Evolutionary conservation across 768 basidiomycete genomes (phyloP).

Genomic region (Suillus alpinus): DNA sequence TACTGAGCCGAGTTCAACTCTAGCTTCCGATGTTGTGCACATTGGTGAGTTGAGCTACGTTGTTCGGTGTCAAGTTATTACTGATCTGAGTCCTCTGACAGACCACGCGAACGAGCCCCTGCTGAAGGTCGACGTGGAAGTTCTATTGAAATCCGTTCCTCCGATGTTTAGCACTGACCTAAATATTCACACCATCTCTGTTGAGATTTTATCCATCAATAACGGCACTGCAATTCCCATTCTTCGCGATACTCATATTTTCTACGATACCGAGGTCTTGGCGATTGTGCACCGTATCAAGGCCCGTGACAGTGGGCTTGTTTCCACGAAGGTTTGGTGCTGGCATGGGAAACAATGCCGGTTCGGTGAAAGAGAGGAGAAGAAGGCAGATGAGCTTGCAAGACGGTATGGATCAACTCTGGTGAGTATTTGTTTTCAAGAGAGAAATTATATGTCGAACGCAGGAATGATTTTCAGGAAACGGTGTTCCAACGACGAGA

Average conservation of each 20-base stretch:
- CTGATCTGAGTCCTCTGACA: constrained; percentile 16
- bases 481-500: constrained; percentile 61
- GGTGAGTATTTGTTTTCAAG: constrained; percentile 37
- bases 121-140: constrained; percentile 47
- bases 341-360: constrained; percentile 64
- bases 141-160: constrained; percentile 37
- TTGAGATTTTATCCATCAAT: constrained; percentile 63
- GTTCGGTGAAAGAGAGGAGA: constrained; percentile 58
- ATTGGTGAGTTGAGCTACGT: constrained; percentile 28
- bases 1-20: background rate
- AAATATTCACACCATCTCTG: constrained; percentile 59
- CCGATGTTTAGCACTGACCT: constrained; percentile 24
- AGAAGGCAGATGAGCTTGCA: constrained; percentile 67
- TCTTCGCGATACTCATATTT: constrained; percentile 46
- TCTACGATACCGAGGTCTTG: constrained; percentile 73
- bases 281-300: constrained; percentile 70
- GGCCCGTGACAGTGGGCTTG: constrained; percentile 61
- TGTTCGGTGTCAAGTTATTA: background rate
- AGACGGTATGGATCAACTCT: constrained; percentile 66
- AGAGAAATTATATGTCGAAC: background rate
- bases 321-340: constrained; percentile 68
- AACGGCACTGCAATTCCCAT: constrained; percentile 49
- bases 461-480: constrained; percentile 18
- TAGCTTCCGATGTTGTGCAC: constrained; percentile 23
- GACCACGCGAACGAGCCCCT: constrained; percentile 43